Base-by-base conservation (phyloP, 768 basidiomycete species). In the Cystoderma amianthinum region DNA sequence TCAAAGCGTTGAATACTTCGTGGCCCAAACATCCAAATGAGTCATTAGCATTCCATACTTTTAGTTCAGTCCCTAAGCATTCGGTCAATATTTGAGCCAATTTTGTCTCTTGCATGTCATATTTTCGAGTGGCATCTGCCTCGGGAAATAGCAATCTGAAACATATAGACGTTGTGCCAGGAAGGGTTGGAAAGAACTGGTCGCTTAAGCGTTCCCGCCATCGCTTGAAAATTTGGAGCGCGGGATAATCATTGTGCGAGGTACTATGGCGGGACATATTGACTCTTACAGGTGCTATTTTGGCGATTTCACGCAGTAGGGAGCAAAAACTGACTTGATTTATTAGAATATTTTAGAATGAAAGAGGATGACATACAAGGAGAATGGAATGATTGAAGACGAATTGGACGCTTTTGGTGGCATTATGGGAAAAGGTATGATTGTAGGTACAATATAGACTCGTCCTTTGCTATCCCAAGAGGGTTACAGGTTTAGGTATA, bases 61-160 rank as follows among this genome's bases (percentile, higher is more conserved):
- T 44, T 39, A 50, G 37, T 23, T 62, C 38, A 3, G 74, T 51
- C 35, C 71, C 69, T 44, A 75, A 65, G 32, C 68, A 67, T 15
- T 76, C 63, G 1, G 68, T 66, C 0, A 94, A 64, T 20, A 69
- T 57, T 9, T 61, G 55, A 1, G 72, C 69, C 15, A 94, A 68
- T 23, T 61, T 69, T 11, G 65, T 61, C 62, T 92, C 89, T 55
- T 85, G 77, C 53, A 92, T 65, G 23, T 78, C 76, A 50, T 83
- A 94, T 56, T 78, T 78, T 17, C 93, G 69, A 12, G 72, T 59
- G 1, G 64, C 51, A 45, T 93, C 88, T 43, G 89, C 80, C 45
- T 93, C 82, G 0, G 93, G 91, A 53, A 93, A 94, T n/a, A 95
- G 63, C 3, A 92, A 59, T 5, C 79, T 75, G 51, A 94, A 81